These are phyloP conservation scores for Aegilops tauschii DNA, from an alignment of 176 grass and related monocot genomes.

Conservation along the genomic window DNA sequence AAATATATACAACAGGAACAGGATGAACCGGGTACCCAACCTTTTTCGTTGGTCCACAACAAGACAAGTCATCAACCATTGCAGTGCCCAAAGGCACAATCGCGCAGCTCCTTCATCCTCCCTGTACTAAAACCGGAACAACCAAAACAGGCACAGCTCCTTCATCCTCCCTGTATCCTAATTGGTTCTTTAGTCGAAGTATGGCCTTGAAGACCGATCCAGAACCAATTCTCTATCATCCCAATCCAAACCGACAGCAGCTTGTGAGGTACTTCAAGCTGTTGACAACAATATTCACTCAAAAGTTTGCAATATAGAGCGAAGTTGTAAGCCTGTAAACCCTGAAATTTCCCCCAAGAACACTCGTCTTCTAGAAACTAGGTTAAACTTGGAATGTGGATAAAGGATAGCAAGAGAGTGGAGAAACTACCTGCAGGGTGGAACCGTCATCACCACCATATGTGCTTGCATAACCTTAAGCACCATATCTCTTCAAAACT, in stretches of 20 bases:
- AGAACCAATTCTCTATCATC: not conserved
- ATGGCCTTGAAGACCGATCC: not conserved
- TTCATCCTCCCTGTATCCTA: not conserved
- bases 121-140: not conserved
- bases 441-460: conserved; percentile 4
- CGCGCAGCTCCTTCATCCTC: not conserved
- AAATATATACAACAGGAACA: not conserved
- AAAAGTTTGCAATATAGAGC: not conserved
- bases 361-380: not conserved
- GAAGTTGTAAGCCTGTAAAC: not conserved
- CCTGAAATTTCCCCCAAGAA: not conserved
- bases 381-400: conserved; percentile 1
- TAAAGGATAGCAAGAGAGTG: conserved; percentile 6
- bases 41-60: not conserved
- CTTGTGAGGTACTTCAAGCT: not conserved
- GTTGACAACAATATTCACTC: not conserved
- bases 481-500: conserved; percentile 97
- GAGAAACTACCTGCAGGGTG: conserved; percentile 28
- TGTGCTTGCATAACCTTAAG: conserved; percentile 36
- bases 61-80: not conserved
- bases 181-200: not conserved
- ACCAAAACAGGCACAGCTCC: no score
- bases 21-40: not conserved
- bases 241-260: not conserved
- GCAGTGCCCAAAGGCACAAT: not conserved